Conservation (phyloP, 164 flowering plant genomes). For the Warburgia ugandensis region DNA sequence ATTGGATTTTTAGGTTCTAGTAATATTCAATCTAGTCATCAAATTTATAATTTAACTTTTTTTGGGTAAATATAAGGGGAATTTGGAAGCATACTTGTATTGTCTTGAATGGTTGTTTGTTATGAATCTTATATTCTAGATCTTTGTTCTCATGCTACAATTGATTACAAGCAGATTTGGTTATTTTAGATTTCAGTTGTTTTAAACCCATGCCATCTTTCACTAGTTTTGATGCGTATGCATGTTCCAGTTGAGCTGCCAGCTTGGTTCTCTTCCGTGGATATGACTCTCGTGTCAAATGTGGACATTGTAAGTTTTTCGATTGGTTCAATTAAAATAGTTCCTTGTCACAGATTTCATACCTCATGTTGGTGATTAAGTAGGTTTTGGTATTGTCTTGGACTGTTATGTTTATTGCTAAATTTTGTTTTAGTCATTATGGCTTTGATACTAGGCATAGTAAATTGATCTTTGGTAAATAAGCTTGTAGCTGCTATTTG, state of each 20-base stretch:
- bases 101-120: no score
- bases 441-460: not conserved
- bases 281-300: slow-evolving; percentile 50
- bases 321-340: not conserved
- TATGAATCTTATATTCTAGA: no score
- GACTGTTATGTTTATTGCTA: not conserved
- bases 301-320: slow-evolving; percentile 69
- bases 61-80: no score
- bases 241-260: slow-evolving; percentile 80
- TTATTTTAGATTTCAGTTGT: not conserved
- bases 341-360: not conserved
- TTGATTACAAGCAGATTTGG: not conserved
- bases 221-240: slow-evolving; percentile 14
- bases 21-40: no score
- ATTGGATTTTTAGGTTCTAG: no score
- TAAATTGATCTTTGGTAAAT: not conserved
- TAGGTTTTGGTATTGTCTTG: not conserved
- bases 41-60: no score
- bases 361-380: not conserved
- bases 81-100: no score
- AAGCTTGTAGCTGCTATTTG: not conserved
- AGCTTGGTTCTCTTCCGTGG: slow-evolving; percentile 68
- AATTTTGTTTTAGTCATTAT: not conserved
- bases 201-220: not conserved
- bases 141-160: no score